Evolutionary conservation across 2,329 filamentous ascomycete genomes (phyloP), one percentile per base, ranked within the genome.

Genomic region (Lasiodiplodia citricola): DNA sequence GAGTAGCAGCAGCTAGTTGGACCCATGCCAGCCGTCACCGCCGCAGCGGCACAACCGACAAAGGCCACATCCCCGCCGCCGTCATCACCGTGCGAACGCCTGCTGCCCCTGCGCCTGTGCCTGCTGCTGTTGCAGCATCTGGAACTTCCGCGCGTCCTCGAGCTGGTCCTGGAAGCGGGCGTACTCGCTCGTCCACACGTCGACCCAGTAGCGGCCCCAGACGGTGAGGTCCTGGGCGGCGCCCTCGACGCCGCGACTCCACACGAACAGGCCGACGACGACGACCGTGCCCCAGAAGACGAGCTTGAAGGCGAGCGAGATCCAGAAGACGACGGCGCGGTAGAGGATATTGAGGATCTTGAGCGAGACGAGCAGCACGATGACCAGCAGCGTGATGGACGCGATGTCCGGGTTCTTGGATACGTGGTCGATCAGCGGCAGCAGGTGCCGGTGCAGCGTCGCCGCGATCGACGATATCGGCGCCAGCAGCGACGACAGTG

Each of bases 291-390:
- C 86, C 88, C 89, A 96, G 71, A 93, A 88, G 1, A 87, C 78
- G 52, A 93, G 72, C 28, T 86, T 82, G 71, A 92, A 78, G 13
- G 85, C 84, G 67, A 97, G 76, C n/a, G 87, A 83, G 65, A 93
- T 87, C 88, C 93, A 93, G 83, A 90, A 96, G 75, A 93, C 82
- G 69, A 97, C 84, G 23, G 93, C 81, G 70, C 92, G 87, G 70
- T 90, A 88, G 21, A 93, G 82, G 82, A 91, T 91, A 77, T 90
- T 86, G 71, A 90, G 81, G 52, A 96, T 83, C 72, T 88, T 87
- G 69, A 90, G 80, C 14, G 84, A 85, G 68, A 94, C 77, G 76
- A 93, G 83, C 64, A 95, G 79, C 67, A 89, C 80, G 37, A 89
- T 73, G 55, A 90, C 80, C 4, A 92, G 82, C 10, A 90, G 74